Evolutionary conservation across 805 yeast species (phyloP).

Genomic region (Candida xiaguanensis): DNA sequence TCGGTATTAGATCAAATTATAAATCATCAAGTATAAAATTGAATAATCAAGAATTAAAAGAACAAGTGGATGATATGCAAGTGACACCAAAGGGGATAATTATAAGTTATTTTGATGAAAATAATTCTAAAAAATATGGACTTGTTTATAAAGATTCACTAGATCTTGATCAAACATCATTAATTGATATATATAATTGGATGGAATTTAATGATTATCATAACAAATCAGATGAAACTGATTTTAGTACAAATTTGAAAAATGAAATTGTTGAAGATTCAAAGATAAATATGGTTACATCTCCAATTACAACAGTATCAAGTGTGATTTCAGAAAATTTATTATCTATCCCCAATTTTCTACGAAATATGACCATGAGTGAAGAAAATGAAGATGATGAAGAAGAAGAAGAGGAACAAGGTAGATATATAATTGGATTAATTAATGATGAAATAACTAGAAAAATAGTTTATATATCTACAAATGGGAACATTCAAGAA

Average conservation of each 20-base stretch:
- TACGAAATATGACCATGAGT: conserved; percentile 9
- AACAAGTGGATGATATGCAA: conserved; percentile 8
- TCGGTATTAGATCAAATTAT: conserved; percentile 24
- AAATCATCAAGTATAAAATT: conserved; percentile 28
- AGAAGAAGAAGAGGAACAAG: conserved; percentile 13
- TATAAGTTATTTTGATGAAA: conserved; percentile 23
- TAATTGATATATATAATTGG: conserved; percentile 26
- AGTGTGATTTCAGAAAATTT: conserved; percentile 23
- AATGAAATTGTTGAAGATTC: conserved; percentile 7
- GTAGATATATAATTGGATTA: conserved; percentile 25
- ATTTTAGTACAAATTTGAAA: conserved; percentile 8
- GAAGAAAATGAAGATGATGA: conserved; percentile 3
- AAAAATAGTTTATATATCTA: conserved; percentile 23
- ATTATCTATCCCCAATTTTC: conserved; percentile 18
- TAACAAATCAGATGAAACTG: conserved; percentile 14
- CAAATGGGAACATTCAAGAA: conserved; percentile 17
- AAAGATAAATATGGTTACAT: conserved; percentile 30
- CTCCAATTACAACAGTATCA: conserved; percentile 36
- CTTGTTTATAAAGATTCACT: conserved; percentile 16
- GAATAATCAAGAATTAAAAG: conserved; percentile 17
- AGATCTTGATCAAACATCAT: conserved; percentile 5
- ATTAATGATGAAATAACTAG: conserved; percentile 15
- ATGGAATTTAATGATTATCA: conserved; percentile 30
- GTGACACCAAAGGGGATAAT: conserved; percentile 23
- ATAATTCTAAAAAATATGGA: conserved; percentile 30